A percentile compares a stretch with the other conserved stretches of the same genome.
Evolutionary conservation across 805 yeast species (phyloP).

Genomic region (Candida namnaoensis): DNA sequence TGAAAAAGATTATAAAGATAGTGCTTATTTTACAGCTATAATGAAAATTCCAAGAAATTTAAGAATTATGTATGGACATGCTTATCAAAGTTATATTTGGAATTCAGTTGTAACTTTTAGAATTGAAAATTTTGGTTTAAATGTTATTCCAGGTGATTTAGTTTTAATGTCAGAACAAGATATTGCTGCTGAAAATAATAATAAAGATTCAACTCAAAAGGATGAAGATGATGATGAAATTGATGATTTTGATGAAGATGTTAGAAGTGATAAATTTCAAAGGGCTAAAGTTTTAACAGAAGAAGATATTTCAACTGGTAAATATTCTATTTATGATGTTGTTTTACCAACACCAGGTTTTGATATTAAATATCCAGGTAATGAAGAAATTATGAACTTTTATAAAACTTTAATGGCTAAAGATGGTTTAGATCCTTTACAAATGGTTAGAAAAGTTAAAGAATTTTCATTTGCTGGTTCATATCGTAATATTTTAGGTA

Average conservation of each 20-base stretch:
- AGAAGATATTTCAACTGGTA: slow-evolving; percentile 54
- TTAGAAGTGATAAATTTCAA: slow-evolving; percentile 42
- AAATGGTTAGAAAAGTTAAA: slow-evolving; percentile 76
- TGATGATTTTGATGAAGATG: slow-evolving; percentile 64
- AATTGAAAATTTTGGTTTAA: slow-evolving; percentile 58
- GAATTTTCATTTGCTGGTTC: slow-evolving; percentile 92
- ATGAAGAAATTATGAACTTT: slow-evolving; percentile 45
- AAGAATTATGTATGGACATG: slow-evolving; percentile 93
- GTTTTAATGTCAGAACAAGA: slow-evolving; percentile 34
- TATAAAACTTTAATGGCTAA: slow-evolving; percentile 68
- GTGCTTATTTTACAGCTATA: slow-evolving; percentile 69
- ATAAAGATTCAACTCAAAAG: slow-evolving; percentile 12
- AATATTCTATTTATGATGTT: slow-evolving; percentile 67
- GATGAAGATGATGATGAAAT: slow-evolving; percentile 20
- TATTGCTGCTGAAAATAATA: slow-evolving; percentile 10
- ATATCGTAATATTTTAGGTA: slow-evolving; percentile 66
- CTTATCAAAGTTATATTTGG: slow-evolving; percentile 96
- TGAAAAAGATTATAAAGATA: slow-evolving; percentile 34
- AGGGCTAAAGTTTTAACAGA: slow-evolving; percentile 71
- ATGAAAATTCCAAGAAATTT: slow-evolving; percentile 88
- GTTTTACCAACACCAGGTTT: slow-evolving; percentile 97
- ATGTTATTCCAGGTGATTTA: slow-evolving; percentile 74
- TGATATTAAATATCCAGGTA: slow-evolving; percentile 79
- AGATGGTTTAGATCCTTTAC: slow-evolving; percentile 77
- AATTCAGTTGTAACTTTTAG: slow-evolving; percentile 77